A percentile compares a stretch with the other conserved stretches of the same genome.
Conservation (phyloP, 495 filamentous ascomycete species). For the Terfezia boudieri region DNA sequence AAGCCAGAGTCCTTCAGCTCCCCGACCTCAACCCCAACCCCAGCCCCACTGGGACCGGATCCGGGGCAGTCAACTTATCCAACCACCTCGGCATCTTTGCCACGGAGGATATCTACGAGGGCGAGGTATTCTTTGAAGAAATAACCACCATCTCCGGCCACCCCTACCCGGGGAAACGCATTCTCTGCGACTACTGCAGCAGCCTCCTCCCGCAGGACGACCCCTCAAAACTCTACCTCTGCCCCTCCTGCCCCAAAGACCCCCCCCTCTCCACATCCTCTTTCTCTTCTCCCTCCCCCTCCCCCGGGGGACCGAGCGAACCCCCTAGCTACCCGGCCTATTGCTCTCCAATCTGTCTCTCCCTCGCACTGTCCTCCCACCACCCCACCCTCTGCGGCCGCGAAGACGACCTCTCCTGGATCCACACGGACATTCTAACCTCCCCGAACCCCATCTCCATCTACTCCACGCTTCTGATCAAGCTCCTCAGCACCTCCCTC, state of each 20-base stretch:
- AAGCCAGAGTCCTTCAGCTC: conserved; percentile 47
- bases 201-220: neutral
- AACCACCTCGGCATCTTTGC: conserved; percentile 79
- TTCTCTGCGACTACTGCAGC: conserved; percentile 16
- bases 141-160: conserved; percentile 53
- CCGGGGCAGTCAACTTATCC: conserved; percentile 14
- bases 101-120: conserved; percentile 51
- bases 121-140: conserved; percentile 58
- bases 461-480: conserved; percentile 52
- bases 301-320: conserved; percentile 34
- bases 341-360: conserved; percentile 53
- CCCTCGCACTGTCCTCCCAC: conserved; percentile 48
- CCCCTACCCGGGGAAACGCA: conserved; percentile 14
- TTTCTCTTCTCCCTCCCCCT: no score
- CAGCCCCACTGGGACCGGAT: conserved; percentile 25
- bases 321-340: conserved; percentile 51
- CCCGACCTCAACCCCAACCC: conserved; percentile 33
- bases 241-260: conserved; percentile 25
- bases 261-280: conserved; percentile 40
- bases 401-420: conserved; percentile 35
- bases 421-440: conserved; percentile 38
- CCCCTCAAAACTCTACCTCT: neutral
- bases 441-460: neutral
- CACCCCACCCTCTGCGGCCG: conserved; percentile 72
- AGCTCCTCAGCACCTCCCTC: conserved; percentile 63